Evolutionary conservation across 805 yeast genomes (phyloP).

Genomic region (Candida peoriensis): DNA sequence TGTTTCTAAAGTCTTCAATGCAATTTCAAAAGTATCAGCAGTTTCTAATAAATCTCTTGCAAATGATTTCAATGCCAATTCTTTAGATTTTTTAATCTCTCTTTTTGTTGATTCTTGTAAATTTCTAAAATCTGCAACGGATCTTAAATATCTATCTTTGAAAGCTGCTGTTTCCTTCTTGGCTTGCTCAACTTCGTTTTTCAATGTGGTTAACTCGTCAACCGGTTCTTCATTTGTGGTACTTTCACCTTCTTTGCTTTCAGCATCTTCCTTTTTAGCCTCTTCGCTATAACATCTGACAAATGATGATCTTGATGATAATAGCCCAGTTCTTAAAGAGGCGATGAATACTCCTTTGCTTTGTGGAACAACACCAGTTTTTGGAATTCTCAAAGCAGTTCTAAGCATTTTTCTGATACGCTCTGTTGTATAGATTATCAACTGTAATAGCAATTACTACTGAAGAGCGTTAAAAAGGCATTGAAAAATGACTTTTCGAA

Average conservation of each 20-base stretch:
- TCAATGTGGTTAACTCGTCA: constrained; percentile 18
- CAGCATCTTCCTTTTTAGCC: constrained; percentile 18
- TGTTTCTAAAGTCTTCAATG: constrained; percentile 21
- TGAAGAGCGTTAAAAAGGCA: too few relatives aligned
- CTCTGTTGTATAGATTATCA: too few relatives aligned
- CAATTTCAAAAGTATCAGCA: constrained; percentile 27
- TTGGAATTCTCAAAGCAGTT: too few relatives aligned
- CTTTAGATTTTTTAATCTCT: constrained; percentile 26
- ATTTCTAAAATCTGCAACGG: constrained; percentile 27
- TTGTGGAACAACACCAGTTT: too few relatives aligned
- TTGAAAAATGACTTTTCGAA: too few relatives aligned
- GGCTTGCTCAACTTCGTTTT: constrained; percentile 17
- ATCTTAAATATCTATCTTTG: constrained; percentile 23
- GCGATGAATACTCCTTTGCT: too few relatives aligned
- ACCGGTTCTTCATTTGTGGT: constrained; percentile 15
- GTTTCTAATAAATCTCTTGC: constrained; percentile 25
- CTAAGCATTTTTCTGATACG: too few relatives aligned
- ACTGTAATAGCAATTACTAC: too few relatives aligned
- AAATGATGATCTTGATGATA: constrained; percentile 3
- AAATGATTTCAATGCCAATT: constrained; percentile 24
- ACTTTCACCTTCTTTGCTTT: constrained; percentile 8
- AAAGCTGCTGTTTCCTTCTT: constrained; percentile 24
- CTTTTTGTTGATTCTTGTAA: constrained; percentile 26
- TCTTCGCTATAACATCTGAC: constrained; percentile 25
- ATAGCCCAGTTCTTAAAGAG: constrained; percentile 3